A percentile compares a stretch with the other conserved stretches of the same genome.
Evolutionary conservation across 192 early-diverging fungal species (phyloP).

Genomic region (Linnemannia zychae): DNA sequence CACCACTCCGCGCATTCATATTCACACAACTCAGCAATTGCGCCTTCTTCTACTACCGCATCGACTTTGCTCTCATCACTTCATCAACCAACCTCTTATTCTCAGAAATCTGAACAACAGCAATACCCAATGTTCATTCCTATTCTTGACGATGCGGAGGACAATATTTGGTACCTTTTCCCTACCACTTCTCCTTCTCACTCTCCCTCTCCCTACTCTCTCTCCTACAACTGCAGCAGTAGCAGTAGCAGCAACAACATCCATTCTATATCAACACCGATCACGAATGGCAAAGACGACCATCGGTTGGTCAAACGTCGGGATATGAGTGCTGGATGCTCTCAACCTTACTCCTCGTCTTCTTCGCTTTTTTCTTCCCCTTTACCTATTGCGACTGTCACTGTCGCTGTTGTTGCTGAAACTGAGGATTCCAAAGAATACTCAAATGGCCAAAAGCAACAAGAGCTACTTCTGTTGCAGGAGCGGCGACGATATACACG

Average conservation of each 20-base stretch:
- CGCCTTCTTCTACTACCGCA: neutral
- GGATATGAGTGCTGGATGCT: neutral
- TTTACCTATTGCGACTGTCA: too few relatives aligned
- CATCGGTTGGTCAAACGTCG: neutral
- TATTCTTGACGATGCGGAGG: neutral
- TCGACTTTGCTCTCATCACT: neutral
- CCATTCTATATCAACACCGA: neutral
- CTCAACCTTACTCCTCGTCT: neutral
- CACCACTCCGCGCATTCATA: neutral
- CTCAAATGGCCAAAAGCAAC: neutral
- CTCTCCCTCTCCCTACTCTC: neutral
- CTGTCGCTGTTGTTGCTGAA: too few relatives aligned
- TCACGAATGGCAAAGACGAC: slow-evolving; percentile 2
- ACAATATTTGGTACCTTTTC: neutral
- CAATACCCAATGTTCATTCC: neutral
- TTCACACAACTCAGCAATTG: too few relatives aligned
- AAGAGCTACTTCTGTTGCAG: neutral
- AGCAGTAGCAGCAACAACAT: neutral
- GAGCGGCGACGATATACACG: too few relatives aligned
- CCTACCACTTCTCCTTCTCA: neutral
- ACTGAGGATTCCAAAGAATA: too few relatives aligned
- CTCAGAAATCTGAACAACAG: neutral
- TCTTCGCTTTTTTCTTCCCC: neutral
- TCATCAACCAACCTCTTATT: neutral
- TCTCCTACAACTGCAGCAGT: neutral